These are phyloP conservation scores for Paramecium tetraurelia DNA, from an alignment of 73 alveolate genomes.

Conservation along the genomic window DNA sequence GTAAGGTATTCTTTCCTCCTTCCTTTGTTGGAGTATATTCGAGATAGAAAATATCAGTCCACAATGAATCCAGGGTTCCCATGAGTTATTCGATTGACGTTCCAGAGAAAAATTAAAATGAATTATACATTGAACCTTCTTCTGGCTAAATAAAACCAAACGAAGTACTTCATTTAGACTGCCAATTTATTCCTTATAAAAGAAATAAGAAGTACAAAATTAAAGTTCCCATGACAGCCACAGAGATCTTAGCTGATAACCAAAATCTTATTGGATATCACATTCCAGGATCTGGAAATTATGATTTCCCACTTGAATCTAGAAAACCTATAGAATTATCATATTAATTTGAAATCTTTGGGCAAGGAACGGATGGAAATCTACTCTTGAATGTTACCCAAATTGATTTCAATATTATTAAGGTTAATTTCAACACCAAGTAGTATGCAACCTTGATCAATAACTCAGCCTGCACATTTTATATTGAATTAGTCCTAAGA, in stretches of 20 bases:
- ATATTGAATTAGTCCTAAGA: constrained; percentile 84
- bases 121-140: constrained; percentile 88
- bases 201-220: constrained; percentile 79
- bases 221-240: constrained; percentile 82
- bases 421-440: constrained; percentile 91
- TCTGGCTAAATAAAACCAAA: constrained; percentile 84
- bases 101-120: constrained; percentile 89
- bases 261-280: constrained; percentile 90
- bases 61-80: constrained; percentile 89
- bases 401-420: constrained; percentile 93
- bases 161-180: constrained; percentile 78
- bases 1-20: constrained; percentile 96
- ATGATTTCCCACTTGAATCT: constrained; percentile 66
- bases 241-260: constrained; percentile 84
- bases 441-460: constrained; percentile 83
- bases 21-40: constrained; percentile 93
- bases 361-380: constrained; percentile 95
- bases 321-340: constrained; percentile 73
- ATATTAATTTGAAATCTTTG: constrained; percentile 77
- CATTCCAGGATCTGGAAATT: constrained; percentile 90
- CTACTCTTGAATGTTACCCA: constrained; percentile 79
- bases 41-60: constrained; percentile 84
- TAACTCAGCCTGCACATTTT: constrained; percentile 88
- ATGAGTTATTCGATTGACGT: constrained; percentile 85
- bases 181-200: constrained; percentile 91